Evolutionary conservation across 331 rosid species (phyloP).

Genomic region (Malus hybrid): DNA sequence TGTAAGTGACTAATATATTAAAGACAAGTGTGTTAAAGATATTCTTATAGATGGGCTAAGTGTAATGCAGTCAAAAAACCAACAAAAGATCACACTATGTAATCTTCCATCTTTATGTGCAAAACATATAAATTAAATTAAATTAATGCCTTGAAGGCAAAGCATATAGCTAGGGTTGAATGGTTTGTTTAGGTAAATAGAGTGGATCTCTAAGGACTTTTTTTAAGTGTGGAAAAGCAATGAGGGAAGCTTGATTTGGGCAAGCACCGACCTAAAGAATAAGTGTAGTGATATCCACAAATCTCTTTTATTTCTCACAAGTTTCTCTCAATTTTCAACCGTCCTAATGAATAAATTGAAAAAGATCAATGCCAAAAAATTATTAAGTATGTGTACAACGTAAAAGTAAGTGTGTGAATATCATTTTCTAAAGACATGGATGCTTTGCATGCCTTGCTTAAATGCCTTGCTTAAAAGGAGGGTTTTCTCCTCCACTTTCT

Average conservation of each 20-base stretch:
- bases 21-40: no score
- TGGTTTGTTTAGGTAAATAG: conserved; percentile 13
- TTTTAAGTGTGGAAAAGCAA: conserved; percentile 23
- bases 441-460: conserved; percentile 31
- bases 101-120: background rate
- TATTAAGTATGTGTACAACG: no score
- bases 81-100: background rate
- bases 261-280: conserved; percentile 36
- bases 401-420: no score
- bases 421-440: background rate
- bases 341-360: no score
- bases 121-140: background rate
- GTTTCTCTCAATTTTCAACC: accelerated
- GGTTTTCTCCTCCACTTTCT: conserved; percentile 30
- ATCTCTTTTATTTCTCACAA: no score
- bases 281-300: no score
- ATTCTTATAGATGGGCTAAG: background rate
- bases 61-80: background rate
- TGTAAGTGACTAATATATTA: no score
- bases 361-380: no score
- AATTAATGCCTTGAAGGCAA: background rate
- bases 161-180: background rate
- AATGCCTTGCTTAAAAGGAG: conserved; percentile 31
- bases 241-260: conserved; percentile 38
- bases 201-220: conserved; percentile 25